Conservation (phyloP, 2,329 filamentous ascomycete species). For the Waltergamsia citrina region DNA sequence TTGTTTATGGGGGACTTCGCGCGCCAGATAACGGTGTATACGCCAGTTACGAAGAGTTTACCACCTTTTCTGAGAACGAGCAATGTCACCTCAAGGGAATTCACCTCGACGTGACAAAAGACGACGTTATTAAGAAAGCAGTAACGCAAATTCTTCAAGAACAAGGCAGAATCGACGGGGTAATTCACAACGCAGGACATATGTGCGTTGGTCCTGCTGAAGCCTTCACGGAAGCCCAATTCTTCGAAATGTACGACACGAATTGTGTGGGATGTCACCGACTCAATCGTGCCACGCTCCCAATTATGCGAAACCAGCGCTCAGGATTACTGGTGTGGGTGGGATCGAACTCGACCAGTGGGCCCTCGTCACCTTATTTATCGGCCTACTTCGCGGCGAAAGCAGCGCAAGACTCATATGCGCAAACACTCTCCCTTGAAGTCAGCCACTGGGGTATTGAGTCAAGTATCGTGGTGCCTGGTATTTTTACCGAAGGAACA, state of each 20-base stretch:
- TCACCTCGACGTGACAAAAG: neutral
- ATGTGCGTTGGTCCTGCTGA: neutral
- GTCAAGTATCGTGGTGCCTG: constrained; percentile 1
- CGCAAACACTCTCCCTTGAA: neutral
- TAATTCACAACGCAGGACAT: constrained; percentile 1
- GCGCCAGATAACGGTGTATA: neutral
- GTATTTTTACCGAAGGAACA: neutral
- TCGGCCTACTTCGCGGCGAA: constrained; percentile 1
- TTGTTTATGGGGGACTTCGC: neutral
- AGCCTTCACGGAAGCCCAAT: neutral
- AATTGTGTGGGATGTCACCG: neutral
- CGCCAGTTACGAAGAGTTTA: neutral
- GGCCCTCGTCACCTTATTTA: neutral
- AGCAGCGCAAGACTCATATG: neutral
- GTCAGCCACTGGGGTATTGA: constrained; percentile 1
- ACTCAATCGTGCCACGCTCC: neutral
- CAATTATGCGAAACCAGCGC: neutral
- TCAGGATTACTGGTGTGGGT: neutral
- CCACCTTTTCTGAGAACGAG: neutral
- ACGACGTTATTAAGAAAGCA: neutral
- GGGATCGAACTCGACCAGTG: neutral
- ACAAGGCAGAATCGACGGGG: neutral
- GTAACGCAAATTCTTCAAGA: neutral
- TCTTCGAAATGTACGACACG: neutral
- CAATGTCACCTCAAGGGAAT: too few species aligned